Percentiles rank a stretch among this genome's conserved stretches.
Conservation (phyloP, 192 early-diverging fungal genomes). For the Coemansia guatemalensis region DNA sequence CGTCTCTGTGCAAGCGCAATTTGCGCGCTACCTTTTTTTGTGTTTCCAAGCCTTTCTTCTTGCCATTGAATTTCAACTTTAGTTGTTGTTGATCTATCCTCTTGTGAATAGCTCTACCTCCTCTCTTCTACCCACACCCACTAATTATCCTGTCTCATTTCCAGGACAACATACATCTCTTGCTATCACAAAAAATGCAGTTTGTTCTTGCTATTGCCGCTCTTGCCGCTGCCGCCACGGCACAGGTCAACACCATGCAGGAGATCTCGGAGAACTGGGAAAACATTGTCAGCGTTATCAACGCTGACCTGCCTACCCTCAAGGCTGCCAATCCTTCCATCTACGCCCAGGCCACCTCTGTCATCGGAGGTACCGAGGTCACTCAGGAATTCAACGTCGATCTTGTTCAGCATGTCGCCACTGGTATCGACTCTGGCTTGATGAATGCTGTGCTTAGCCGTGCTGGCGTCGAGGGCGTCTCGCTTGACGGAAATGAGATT, state of each 20-base stretch:
- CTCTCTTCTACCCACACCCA: not conserved
- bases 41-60: no score
- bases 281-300: slow-evolving; percentile 32
- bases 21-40: no score
- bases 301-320: slow-evolving; percentile 36
- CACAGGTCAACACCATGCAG: slow-evolving; percentile 25
- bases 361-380: slow-evolving; percentile 42
- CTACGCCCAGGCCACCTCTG: slow-evolving; percentile 38
- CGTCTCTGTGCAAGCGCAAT: no score
- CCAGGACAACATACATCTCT: not conserved
- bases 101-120: slow-evolving; percentile 7
- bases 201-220: slow-evolving; percentile 30
- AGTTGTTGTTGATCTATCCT: no score
- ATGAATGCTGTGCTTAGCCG: slow-evolving; percentile 46
- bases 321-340: slow-evolving; percentile 36
- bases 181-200: slow-evolving; percentile 30
- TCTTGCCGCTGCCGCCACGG: slow-evolving; percentile 16
- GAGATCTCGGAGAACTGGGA: slow-evolving; percentile 45
- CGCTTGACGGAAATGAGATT: slow-evolving; percentile 40
- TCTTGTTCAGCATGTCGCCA: slow-evolving; percentile 48
- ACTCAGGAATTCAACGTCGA: slow-evolving; percentile 26
- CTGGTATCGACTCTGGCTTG: slow-evolving; percentile 41
- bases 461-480: slow-evolving; percentile 41
- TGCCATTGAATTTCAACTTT: no score
- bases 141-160: not conserved